Conservation (phyloP, 2,329 filamentous ascomycete species). For the Verticillium dahliae region DNA sequence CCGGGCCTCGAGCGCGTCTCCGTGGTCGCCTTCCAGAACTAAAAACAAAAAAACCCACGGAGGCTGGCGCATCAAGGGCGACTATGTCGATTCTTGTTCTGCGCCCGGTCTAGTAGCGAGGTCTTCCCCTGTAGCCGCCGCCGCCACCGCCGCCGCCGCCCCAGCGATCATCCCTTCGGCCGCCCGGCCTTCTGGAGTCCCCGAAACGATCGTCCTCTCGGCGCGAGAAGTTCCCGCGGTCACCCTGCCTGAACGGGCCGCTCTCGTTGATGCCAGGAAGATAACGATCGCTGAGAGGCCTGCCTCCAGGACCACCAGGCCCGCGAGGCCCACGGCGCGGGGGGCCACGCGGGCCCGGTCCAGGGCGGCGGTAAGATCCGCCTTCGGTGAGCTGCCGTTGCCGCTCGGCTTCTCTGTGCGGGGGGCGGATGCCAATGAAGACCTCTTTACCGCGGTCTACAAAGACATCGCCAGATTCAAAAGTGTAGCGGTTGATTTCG, state of each 20-base stretch:
- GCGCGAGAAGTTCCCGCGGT: constrained; percentile 12
- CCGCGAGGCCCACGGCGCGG: constrained; percentile 13
- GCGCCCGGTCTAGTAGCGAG: constrained; percentile 4
- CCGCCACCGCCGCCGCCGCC: constrained; percentile 9
- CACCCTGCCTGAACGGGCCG: constrained; percentile 13
- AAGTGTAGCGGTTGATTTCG: constrained; percentile 63
- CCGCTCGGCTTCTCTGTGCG: constrained; percentile 42
- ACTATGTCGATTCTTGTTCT: not conserved
- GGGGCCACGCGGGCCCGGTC: not conserved
- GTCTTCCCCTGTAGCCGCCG: not conserved
- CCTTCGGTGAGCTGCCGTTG: constrained; percentile 15
- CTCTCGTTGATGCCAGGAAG: constrained; percentile 17
- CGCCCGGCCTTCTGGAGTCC: not conserved
- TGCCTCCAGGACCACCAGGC: constrained; percentile 18
- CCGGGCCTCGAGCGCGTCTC: not conserved
- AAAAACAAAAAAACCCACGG: not conserved
- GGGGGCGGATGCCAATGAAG: constrained; percentile 57
- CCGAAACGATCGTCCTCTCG: constrained; percentile 12
- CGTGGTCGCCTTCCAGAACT: not conserved
- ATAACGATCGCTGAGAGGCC: constrained; percentile 25
- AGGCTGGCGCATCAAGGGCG: not conserved
- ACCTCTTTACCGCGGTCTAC: constrained; percentile 70
- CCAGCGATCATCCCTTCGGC: constrained; percentile 1
- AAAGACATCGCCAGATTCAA: constrained; percentile 59
- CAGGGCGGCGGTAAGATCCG: constrained; percentile 4